Base-by-base conservation (phyloP, 2,329 filamentous ascomycete genomes). In the Clonostachys solani region DNA sequence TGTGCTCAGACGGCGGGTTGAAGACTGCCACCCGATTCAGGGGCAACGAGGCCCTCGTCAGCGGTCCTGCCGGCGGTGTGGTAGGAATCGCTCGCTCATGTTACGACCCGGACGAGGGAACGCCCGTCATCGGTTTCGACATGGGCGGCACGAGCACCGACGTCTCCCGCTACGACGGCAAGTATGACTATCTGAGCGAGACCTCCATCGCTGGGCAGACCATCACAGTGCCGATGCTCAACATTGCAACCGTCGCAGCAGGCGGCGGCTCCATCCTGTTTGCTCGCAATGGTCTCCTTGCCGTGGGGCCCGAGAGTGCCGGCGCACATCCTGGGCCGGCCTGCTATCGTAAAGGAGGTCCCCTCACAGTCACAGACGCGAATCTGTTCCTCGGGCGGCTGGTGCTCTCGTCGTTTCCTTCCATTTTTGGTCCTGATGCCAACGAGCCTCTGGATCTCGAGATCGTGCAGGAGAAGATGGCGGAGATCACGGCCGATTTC, bases 181-280 rank as follows among this genome's bases (percentile, higher is more conserved):
- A 80, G 46, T 85, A 87, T 54, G 85, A 88, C 50, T 83, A 89
- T 54, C 81, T 88, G 6, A 85, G 86, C 47, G 83, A 87, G 53
- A 84, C 84, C 1, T 84, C 82, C 3, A 86, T 86, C 15, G 83
- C 84, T 1, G 82, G 83, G 17, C 78, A 87, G 1, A 84, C 83
- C 2, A 86, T 89, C 18, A 83, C 86, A 50, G 81, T 80, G 1
- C 85, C 85, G 1, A 84, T 87, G 59, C 72, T 88, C 3, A 85
- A 89, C 56, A 88, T 89, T 64, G 86, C 86, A 57, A 89, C 85
- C 1, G 85, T 89, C 3, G 71, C 71, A 6, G 71, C 71, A 9
- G 70, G 70, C 3, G 73, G 73, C 29, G 73, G 73, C 6, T 71
- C 66, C 6, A 71, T 73, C 17, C 67, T 89, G 1, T 84, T 84